phyloP scores from a whole-genome alignment of 305 asterid species.

The Fraxinus dipetala region DNA sequence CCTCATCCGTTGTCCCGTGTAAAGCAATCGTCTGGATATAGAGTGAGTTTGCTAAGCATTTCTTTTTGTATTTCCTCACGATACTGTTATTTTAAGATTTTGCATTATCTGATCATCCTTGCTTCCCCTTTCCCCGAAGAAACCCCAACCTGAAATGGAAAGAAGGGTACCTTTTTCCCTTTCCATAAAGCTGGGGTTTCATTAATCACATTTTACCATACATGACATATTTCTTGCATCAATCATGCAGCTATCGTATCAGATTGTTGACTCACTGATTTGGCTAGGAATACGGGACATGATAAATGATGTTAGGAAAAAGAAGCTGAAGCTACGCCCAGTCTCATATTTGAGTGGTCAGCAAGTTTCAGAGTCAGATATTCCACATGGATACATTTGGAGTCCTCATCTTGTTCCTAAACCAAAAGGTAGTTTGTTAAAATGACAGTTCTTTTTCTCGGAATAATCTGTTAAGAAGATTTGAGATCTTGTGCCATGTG shows the following conservation, averaged over 20 bases:
- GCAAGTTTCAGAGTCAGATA: constrained; percentile 72
- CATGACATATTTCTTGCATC: constrained; percentile 31
- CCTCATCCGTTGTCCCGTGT: constrained; percentile 96
- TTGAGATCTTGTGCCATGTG: constrained; percentile 13
- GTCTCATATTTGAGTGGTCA: constrained; percentile 91
- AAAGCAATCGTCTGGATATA: constrained; percentile 89
- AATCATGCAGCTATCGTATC: constrained; percentile 85
- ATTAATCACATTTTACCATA: background rate
- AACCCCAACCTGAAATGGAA: background rate
- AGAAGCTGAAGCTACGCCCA: constrained; percentile 81
- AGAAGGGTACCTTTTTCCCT: background rate
- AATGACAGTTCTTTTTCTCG: background rate
- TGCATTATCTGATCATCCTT: background rate
- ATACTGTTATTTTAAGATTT: background rate
- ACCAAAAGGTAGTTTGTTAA: constrained; percentile 66
- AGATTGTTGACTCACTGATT: constrained; percentile 88
- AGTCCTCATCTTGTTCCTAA: constrained; percentile 99
- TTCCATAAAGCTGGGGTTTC: background rate
- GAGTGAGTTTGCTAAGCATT: constrained; percentile 49
- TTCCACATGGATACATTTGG: constrained; percentile 96
- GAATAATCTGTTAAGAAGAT: background rate
- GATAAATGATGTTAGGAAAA: constrained; percentile 90
- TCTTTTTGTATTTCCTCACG: constrained; percentile 11
- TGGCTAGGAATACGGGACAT: constrained; percentile 97
- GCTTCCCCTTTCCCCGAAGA: background rate